These are phyloP conservation scores for Powellomyces hirtus DNA, from an alignment of 192 early-diverging fungal species.

Conservation along the genomic window DNA sequence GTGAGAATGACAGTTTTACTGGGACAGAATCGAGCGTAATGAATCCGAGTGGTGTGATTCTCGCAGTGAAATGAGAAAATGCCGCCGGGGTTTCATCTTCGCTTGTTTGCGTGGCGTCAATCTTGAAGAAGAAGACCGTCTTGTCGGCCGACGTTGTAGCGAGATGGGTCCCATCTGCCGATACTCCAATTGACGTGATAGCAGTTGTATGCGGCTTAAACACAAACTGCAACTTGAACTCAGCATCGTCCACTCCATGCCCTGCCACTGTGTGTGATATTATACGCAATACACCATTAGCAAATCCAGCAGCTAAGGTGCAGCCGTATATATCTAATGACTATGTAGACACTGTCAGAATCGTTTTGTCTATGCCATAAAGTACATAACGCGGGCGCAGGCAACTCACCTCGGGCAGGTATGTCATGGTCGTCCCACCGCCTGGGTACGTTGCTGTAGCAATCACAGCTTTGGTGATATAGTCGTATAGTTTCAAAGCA, in stretches of 20 bases:
- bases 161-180: conserved; percentile 50
- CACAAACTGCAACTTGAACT: conserved; percentile 49
- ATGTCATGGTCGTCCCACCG: conserved; percentile 39
- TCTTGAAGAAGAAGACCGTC: conserved; percentile 57
- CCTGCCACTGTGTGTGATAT: conserved; percentile 36
- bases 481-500: conserved; percentile 47
- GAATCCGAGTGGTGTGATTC: conserved; percentile 53
- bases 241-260: neutral
- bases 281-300: conserved; percentile 58
- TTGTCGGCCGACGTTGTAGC: conserved; percentile 47
- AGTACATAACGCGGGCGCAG: neutral
- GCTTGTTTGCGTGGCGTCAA: conserved; percentile 18
- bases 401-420: conserved; percentile 51
- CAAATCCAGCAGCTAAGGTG: conserved; percentile 52
- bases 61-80: conserved; percentile 29
- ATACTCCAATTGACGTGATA: conserved; percentile 45
- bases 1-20: conserved; percentile 43
- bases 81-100: conserved; percentile 6
- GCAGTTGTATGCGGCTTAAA: conserved; percentile 54
- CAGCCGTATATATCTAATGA: conserved; percentile 45
- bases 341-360: too few species aligned
- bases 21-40: conserved; percentile 36
- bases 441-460: conserved; percentile 26
- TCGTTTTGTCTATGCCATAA: too few species aligned
- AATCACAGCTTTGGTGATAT: conserved; percentile 34